These are phyloP conservation scores for Melaleuca alternifolia DNA, from an alignment of 345 rosid species.

Conservation along the genomic window DNA sequence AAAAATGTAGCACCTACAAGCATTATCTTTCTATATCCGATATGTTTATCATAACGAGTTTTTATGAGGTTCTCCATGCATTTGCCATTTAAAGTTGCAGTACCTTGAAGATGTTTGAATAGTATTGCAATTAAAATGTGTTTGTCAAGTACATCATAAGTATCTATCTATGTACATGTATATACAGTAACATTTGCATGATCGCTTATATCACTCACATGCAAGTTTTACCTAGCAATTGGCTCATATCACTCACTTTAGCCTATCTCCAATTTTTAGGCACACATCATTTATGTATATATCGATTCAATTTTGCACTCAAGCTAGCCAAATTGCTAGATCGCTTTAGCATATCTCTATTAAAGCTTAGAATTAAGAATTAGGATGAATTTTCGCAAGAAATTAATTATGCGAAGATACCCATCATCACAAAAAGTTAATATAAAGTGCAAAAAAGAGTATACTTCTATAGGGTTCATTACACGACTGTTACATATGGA, in stretches of 20 bases:
- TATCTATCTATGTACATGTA: neutral
- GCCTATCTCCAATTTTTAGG: too few relatives aligned
- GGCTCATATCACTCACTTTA: too few relatives aligned
- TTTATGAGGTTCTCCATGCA: neutral
- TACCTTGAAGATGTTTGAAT: neutral
- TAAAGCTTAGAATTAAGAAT: neutral
- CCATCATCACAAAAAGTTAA: neutral
- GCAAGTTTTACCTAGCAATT: too few relatives aligned
- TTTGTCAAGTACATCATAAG: neutral
- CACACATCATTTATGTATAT: too few relatives aligned
- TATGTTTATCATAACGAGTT: neutral
- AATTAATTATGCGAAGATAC: neutral
- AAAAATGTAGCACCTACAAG: neutral
- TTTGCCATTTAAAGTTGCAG: neutral
- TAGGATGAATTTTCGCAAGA: neutral
- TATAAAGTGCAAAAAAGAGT: neutral
- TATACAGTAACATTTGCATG: neutral
- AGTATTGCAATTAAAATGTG: rapidly evolving
- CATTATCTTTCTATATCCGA: neutral
- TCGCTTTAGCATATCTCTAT: neutral
- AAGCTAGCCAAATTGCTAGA: too few relatives aligned
- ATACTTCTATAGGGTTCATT: neutral
- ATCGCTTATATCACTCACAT: too few relatives aligned
- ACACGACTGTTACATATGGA: neutral
- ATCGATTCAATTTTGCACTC: too few relatives aligned